phyloP scores from a whole-genome alignment of 2,329 filamentous ascomycete species.

The Fusarium sororula region DNA sequence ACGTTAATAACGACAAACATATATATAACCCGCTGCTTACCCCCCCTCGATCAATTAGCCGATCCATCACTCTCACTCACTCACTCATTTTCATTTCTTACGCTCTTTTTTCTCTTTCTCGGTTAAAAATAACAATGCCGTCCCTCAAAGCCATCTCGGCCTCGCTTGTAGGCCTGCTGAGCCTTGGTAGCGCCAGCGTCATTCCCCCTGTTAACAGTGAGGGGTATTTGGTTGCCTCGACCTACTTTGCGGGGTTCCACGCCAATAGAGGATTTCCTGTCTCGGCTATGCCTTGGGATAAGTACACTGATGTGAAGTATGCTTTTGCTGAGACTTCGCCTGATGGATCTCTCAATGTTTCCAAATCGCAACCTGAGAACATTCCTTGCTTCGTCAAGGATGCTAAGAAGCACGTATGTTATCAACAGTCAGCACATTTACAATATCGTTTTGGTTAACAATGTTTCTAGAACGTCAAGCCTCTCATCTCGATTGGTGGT shows the following conservation, averaged over 20 bases:
- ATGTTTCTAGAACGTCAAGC: slow-evolving; percentile 22
- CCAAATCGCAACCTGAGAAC: slow-evolving; percentile 12
- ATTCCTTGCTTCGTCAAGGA: slow-evolving; percentile 20
- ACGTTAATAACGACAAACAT: background rate
- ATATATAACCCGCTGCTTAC: slow-evolving; percentile 1
- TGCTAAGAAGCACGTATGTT: slow-evolving; percentile 27
- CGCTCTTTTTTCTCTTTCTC: background rate
- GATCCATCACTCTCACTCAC: background rate
- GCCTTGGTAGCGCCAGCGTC: background rate
- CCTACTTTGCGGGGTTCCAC: slow-evolving; percentile 38
- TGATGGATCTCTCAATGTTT: slow-evolving; percentile 27
- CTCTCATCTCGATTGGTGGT: slow-evolving; percentile 30
- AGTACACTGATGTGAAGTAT: slow-evolving; percentile 37
- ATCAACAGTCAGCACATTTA: accelerated
- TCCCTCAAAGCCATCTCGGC: slow-evolving; percentile 15
- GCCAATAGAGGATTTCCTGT: slow-evolving; percentile 30
- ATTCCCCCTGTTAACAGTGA: background rate
- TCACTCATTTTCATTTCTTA: background rate
- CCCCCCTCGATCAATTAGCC: background rate
- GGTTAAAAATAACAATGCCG: background rate
- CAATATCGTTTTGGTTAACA: background rate
- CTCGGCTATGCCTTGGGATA: slow-evolving; percentile 29
- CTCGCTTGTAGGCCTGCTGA: slow-evolving; percentile 17
- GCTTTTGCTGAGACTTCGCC: slow-evolving; percentile 32
- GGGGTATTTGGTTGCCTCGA: slow-evolving; percentile 26